phyloP scores from a whole-genome alignment of 2,329 filamentous ascomycete genomes.

The Pseudocercospora musae region DNA sequence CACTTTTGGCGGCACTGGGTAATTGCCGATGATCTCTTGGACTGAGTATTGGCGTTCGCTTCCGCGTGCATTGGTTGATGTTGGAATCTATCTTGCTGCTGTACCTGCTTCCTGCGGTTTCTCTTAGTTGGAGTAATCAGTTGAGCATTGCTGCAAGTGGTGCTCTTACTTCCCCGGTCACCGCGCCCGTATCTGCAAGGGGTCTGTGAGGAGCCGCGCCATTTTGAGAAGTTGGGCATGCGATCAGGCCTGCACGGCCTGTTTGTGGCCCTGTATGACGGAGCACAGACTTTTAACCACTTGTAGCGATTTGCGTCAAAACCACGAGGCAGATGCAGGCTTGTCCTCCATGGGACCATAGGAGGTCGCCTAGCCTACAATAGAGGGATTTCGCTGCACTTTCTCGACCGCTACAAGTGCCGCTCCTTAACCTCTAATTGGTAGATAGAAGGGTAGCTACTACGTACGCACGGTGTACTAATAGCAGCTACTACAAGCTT shows the following conservation, averaged over 20 bases:
- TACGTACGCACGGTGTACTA: no score
- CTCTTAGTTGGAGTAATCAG: conserved; percentile 14
- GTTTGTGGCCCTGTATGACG: background rate
- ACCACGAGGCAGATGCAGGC: conserved; percentile 13
- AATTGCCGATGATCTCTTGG: background rate
- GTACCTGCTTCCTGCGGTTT: conserved; percentile 3
- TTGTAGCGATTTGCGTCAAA: conserved; percentile 10
- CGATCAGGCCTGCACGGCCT: background rate
- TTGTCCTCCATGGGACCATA: conserved; percentile 4
- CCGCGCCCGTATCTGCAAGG: background rate
- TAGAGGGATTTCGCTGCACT: no score
- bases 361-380: conserved; percentile 5
- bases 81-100: background rate
- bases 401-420: no score
- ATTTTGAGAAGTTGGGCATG: background rate
- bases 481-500: no score
- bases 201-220: background rate
- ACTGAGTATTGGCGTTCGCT: background rate
- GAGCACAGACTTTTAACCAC: conserved; percentile 7
- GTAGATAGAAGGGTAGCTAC: no score
- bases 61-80: background rate
- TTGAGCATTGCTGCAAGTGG: conserved; percentile 5
- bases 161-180: background rate
- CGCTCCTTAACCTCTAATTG: no score
- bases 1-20: background rate